A percentile compares a stretch with the other conserved stretches of the same genome.
phyloP scores from a whole-genome alignment of 192 early-diverging fungal genomes.

The Backusella tarrabulga region DNA sequence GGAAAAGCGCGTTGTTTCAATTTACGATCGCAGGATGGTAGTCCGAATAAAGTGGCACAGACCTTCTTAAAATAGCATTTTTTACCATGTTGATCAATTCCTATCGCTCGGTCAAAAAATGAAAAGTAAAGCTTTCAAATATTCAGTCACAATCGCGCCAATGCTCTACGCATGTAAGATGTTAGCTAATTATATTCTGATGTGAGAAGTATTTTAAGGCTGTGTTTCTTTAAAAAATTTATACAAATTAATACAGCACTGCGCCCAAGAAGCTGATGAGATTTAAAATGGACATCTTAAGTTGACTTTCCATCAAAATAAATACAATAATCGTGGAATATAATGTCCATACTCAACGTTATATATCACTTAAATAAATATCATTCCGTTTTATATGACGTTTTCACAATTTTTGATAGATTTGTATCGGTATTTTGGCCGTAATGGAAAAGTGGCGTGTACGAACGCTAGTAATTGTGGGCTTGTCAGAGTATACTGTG shows the following conservation, averaged over 20 bases:
- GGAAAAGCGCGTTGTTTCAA: neutral
- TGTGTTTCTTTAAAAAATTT: neutral
- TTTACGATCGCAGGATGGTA: neutral
- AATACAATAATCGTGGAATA: too few species aligned
- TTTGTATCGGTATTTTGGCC: too few species aligned
- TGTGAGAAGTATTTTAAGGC: neutral
- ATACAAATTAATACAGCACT: neutral
- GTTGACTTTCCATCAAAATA: too few species aligned
- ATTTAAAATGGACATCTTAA: too few species aligned
- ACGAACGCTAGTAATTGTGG: neutral
- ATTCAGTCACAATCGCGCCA: neutral
- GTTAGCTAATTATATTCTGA: neutral
- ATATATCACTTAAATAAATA: too few species aligned
- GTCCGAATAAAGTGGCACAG: neutral
- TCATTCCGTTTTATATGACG: too few species aligned
- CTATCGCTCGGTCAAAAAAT: conserved; percentile 6
- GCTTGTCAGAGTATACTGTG: neutral
- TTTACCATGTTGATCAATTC: neutral
- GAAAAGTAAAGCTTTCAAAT: neutral
- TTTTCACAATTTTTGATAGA: too few species aligned
- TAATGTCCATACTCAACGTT: too few species aligned
- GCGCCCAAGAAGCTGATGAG: too few species aligned
- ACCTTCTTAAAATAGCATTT: neutral
- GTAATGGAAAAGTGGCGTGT: neutral
- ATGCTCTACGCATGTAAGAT: neutral